phyloP scores from a whole-genome alignment of 306 rosid species.

The Medicago lupulina region DNA sequence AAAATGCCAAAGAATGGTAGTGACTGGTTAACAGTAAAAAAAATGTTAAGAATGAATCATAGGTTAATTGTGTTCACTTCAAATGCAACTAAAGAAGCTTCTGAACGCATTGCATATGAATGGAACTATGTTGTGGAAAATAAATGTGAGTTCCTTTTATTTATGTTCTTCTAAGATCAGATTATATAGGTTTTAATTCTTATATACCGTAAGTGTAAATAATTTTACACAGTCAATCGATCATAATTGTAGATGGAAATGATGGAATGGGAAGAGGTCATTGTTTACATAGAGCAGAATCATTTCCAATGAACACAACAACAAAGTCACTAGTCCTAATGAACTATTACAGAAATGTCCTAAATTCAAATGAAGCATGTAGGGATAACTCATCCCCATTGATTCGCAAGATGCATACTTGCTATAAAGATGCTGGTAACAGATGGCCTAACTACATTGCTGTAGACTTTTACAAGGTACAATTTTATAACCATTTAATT shows the following conservation, averaged over 20 bases:
- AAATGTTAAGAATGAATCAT: slow-evolving; percentile 62
- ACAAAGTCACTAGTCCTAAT: slow-evolving; percentile 50
- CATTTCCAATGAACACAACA: slow-evolving; percentile 60
- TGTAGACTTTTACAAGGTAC: slow-evolving; percentile 47
- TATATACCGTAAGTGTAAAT: not conserved
- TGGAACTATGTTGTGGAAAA: slow-evolving; percentile 63
- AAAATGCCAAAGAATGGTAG: slow-evolving; percentile 66
- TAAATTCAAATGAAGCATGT: slow-evolving; percentile 31
- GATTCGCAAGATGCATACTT: slow-evolving; percentile 33
- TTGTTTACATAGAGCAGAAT: slow-evolving; percentile 67
- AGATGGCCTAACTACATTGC: slow-evolving; percentile 47
- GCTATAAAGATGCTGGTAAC: slow-evolving; percentile 42
- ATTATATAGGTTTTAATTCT: too few relatives aligned
- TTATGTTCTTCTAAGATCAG: not conserved
- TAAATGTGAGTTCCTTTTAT: slow-evolving; percentile 48
- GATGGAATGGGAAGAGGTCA: slow-evolving; percentile 60
- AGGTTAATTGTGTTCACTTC: slow-evolving; percentile 75
- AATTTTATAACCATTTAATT: not conserved
- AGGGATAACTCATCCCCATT: slow-evolving; percentile 46
- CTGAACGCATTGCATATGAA: slow-evolving; percentile 64
- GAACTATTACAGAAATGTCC: slow-evolving; percentile 41
- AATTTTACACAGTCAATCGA: not conserved
- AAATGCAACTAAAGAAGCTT: slow-evolving; percentile 58
- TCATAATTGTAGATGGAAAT: slow-evolving; percentile 63
- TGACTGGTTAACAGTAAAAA: slow-evolving; percentile 68